Evolutionary conservation across 2,329 filamentous ascomycete species (phyloP), one percentile per base, ranked within the genome.

Genomic region (Neofusicoccum cordaticola): DNA sequence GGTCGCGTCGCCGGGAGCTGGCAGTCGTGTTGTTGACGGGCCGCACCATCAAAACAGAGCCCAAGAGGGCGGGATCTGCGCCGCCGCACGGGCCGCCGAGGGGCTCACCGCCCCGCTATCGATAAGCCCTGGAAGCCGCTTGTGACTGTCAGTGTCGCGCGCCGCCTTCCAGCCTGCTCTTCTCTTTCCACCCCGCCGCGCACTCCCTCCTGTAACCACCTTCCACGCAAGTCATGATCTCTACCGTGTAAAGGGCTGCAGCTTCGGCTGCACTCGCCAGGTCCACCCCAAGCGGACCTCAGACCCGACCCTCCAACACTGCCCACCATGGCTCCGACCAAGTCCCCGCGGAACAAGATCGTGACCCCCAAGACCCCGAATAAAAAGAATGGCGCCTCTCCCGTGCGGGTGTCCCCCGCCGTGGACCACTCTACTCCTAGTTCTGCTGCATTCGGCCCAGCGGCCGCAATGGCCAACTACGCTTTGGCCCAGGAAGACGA

Each of bases 401-500:
- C 62, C 39, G 34, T 45, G 37, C 39, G 37, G 19, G 35, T 17
- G 4, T 51, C 70, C 67, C 67, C 72, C 71, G 64, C 67, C 11
- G 70, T 69, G 48, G 70, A 73, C 5, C 71, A 75, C 74, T 63
- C 63, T 48, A 15, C 52, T 63, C 51, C 13, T 27, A 27, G 42
- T 15, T 6, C 44, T 34, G 52, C 44, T 42, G 22, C 22, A 13
- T 22, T 70, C 67, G 74, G 68, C 12, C 27, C 62, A 27, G 12
- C 35, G n/a, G 17, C 52, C 22, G 71, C 79, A 41, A 71, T 79
- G 45, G 84, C 84, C 65, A 82, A 93, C 73, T 96, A 97, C 79
- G 86, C 88, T 68, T 90, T 96, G 78, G 87, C 91, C 39, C 95
- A 98, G 79, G 84, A 90, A 72, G 91, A 97, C 74, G 95, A 98